Evolutionary conservation across 108 stramenopile genomes (phyloP).

Genomic region (Skeletonema grethae): DNA sequence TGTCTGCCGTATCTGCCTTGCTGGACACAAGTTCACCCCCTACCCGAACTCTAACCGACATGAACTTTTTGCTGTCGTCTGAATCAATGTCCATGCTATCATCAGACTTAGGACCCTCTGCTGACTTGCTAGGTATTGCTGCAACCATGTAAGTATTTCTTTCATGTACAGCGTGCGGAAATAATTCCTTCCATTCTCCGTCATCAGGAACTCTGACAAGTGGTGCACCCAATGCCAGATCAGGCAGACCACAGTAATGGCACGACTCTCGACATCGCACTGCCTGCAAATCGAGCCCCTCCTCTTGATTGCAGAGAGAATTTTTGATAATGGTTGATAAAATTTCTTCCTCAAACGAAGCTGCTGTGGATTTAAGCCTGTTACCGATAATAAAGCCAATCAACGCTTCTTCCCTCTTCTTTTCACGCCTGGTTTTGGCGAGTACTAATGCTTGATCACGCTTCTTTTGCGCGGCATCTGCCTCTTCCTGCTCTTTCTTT

Average conservation of each 20-base stretch:
- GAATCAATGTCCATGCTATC: not conserved
- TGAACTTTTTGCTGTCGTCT: constrained; percentile 35
- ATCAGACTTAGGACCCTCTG: constrained; percentile 2
- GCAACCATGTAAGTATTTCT: constrained; percentile 66
- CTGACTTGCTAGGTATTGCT: constrained; percentile 21
- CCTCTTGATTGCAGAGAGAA: constrained; percentile 51
- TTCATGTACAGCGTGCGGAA: constrained; percentile 53
- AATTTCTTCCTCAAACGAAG: constrained; percentile 80
- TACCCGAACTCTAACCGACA: constrained; percentile 64
- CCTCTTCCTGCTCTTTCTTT: constrained; percentile 45
- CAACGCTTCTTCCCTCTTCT: constrained; percentile 69
- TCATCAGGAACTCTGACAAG: constrained; percentile 77
- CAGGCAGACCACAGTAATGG: constrained; percentile 79
- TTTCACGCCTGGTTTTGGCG: constrained; percentile 66
- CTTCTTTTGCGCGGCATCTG: constrained; percentile 49
- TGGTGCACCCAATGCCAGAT: constrained; percentile 72
- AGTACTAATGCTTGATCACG: constrained; percentile 41
- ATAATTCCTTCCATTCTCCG: constrained; percentile 77
- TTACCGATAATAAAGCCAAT: constrained; percentile 70
- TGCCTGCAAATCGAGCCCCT: constrained; percentile 55
- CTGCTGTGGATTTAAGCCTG: constrained; percentile 64
- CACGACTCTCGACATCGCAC: constrained; percentile 66
- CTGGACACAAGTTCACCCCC: constrained; percentile 72
- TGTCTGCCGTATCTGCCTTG: constrained; percentile 33
- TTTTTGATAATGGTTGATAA: constrained; percentile 69